Evolutionary conservation across 768 basidiomycete genomes (phyloP).

Genomic region (Gautieria morchelliformis): DNA sequence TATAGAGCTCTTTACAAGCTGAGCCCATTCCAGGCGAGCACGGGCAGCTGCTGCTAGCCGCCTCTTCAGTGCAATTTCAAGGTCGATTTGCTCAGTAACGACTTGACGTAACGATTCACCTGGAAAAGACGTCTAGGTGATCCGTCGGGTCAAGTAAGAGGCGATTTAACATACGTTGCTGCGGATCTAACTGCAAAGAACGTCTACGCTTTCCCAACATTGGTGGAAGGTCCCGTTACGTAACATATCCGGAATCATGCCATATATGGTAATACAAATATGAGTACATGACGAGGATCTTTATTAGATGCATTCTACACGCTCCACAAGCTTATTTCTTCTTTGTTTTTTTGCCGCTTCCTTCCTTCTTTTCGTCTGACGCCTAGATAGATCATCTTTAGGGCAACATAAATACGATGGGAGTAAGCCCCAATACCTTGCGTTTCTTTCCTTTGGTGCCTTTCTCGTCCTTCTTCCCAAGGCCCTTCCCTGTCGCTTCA

Average conservation of each 20-base stretch:
- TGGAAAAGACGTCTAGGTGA: background rate
- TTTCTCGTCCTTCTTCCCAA: conserved; percentile 19
- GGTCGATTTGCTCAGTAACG: conserved; percentile 31
- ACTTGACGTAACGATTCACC: conserved; percentile 14
- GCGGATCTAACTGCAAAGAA: background rate
- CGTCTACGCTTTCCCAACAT: conserved; percentile 5
- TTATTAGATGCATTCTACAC: too few species aligned
- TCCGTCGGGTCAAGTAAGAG: background rate
- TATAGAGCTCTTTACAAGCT: conserved; percentile 29
- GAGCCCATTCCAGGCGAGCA: conserved; percentile 38
- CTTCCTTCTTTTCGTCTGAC: conserved; percentile 25
- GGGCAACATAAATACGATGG: background rate
- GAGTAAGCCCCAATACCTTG: conserved; percentile 33
- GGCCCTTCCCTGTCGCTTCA: conserved; percentile 18
- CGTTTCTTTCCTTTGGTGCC: conserved; percentile 28
- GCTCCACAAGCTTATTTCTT: conserved; percentile 23
- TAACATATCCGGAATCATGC: too few species aligned
- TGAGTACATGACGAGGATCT: too few species aligned
- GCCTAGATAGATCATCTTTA: conserved; percentile 10
- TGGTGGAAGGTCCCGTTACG: background rate
- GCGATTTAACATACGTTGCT: background rate
- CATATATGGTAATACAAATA: too few species aligned
- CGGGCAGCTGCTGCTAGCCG: conserved; percentile 32
- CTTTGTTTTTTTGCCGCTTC: conserved; percentile 32
- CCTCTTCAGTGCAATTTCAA: conserved; percentile 34